Base-by-base conservation (phyloP, 2,329 filamentous ascomycete genomes). In the Colletotrichum sp. region DNA sequence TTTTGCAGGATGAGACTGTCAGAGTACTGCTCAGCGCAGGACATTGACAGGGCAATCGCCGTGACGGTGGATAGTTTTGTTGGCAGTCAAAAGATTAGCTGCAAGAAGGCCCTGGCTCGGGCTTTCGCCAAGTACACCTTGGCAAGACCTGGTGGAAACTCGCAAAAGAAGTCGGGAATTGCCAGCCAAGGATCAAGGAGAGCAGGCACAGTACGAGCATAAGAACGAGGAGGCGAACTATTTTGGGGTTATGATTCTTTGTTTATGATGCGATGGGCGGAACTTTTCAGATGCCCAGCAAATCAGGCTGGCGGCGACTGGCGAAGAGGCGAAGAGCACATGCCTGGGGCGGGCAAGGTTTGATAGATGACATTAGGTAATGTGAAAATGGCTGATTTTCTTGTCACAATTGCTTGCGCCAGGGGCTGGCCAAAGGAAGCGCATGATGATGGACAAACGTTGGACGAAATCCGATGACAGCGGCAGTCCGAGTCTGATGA, bases 1-100 rank as follows among this genome's bases (percentile, higher is more conserved):
- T 99, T 99, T 87, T 97, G 95, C 85, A 96, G 98, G 82, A 99
- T 99, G 97, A 94, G 97, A 16, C 89, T 99, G n/a, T 97, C 95
- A 0, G 97, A 99, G 79, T 98, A 98, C 87, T 98, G 96, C 85
- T 94, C 94, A 7, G 87, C 94, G 3, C 91, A 94, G 75, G 97
- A 99, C 82, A 98, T 99, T 80, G 97, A 99, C 85, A 95, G 97
- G 58, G 97, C 97, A 73, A 99, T 99, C 81, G 95, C 96, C 16
- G 97, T 99, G 8, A 98, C 97, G 0, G 95, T 99, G 4, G 96
- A 98, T 79, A 97, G 95, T 71, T 99, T 99, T 82, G 95, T 99
- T 58, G 95, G 94, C 76, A 97, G 95, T 80, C 97, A 99, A 84
- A 99, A 99, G 88, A 92, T 98, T 81, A 98, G 95, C 87, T 97